Percentiles rank a stretch among this genome's conserved stretches.
These are phyloP conservation scores for Dictyostelium intermedium DNA, from an alignment of 78 protist genomes.

Conservation along the genomic window DNA sequence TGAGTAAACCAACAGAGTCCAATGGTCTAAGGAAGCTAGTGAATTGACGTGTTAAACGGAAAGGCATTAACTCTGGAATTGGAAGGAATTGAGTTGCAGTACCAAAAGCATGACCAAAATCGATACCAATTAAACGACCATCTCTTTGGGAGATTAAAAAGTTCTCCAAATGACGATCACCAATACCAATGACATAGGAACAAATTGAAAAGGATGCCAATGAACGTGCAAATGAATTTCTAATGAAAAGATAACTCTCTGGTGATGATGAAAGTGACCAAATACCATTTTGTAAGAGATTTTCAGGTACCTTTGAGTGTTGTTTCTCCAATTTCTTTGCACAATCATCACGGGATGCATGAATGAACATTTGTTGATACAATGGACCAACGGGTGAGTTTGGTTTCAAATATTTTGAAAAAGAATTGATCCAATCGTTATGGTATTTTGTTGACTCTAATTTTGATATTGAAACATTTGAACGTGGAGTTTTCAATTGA, in stretches of 20 bases:
- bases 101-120: conserved; percentile 98
- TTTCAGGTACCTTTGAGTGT: conserved; percentile 37
- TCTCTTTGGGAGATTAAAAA: conserved; percentile 76
- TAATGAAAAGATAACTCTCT: conserved; percentile 82
- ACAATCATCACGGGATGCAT: conserved; percentile 24
- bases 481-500: conserved; percentile 14
- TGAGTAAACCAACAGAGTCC: conserved; percentile 79
- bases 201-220: conserved; percentile 82
- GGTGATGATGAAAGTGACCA: conserved; percentile 32
- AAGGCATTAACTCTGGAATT: conserved; percentile 96
- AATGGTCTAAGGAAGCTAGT: conserved; percentile 79
- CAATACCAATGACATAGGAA: conserved; percentile 93
- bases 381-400: conserved; percentile 44
- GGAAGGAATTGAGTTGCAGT: conserved; percentile 91
- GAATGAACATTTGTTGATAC: conserved; percentile 74
- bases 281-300: conserved; percentile 74
- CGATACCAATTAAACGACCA: conserved; percentile 95
- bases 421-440: conserved; percentile 68
- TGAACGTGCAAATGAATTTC: conserved; percentile 83
- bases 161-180: conserved; percentile 97
- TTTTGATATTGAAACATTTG: conserved; percentile 43
- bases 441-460: conserved; percentile 63
- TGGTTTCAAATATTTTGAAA: conserved; percentile 35
- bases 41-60: conserved; percentile 94
- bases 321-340: conserved; percentile 38